Evolutionary conservation across 1,284 basidiomycete genomes (phyloP).

Genomic region (Cutaneotrichosporon daszewskae): DNA sequence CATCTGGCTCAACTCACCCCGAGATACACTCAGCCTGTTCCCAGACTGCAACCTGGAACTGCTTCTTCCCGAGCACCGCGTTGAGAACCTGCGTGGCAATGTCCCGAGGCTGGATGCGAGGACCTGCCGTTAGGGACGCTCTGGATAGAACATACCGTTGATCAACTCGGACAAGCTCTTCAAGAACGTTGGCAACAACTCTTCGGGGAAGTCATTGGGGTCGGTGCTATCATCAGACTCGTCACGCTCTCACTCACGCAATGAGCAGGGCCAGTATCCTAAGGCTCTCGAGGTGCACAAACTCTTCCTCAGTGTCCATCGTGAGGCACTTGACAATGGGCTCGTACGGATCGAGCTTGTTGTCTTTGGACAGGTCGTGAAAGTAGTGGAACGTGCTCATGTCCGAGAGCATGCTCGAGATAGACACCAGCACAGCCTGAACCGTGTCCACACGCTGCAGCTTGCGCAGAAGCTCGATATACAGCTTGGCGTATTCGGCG

Average conservation of each 20-base stretch:
- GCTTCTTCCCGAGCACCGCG: conserved; percentile 71
- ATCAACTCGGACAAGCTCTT: conserved; percentile 61
- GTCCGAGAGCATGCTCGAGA: conserved; percentile 74
- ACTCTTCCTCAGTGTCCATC: conserved; percentile 70
- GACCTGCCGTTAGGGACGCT: conserved; percentile 8
- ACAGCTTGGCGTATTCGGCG: conserved; percentile 76
- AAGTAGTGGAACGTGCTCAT: conserved; percentile 58
- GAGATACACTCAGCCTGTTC: conserved; percentile 45
- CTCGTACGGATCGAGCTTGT: conserved; percentile 72
- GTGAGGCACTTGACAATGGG: conserved; percentile 80
- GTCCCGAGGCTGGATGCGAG: conserved; percentile 60
- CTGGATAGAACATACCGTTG: conserved; percentile 51
- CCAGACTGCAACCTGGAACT: conserved; percentile 59
- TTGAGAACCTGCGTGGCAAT: conserved; percentile 86
- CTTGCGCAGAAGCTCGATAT: conserved; percentile 86
- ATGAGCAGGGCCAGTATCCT: conserved; percentile 84
- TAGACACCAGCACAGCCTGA: conserved; percentile 84
- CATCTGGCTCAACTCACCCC: conserved; percentile 30
- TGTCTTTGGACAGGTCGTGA: conserved; percentile 33
- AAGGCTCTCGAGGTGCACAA: conserved; percentile 80
- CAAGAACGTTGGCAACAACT: conserved; percentile 63
- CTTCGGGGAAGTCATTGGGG: conserved; percentile 50
- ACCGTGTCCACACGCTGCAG: conserved; percentile 88
- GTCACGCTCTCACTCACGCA: conserved; percentile 50
- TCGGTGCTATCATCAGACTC: conserved; percentile 34